These are phyloP conservation scores for Ascoidea tarda DNA, from an alignment of 805 yeast genomes.

Conservation along the genomic window DNA sequence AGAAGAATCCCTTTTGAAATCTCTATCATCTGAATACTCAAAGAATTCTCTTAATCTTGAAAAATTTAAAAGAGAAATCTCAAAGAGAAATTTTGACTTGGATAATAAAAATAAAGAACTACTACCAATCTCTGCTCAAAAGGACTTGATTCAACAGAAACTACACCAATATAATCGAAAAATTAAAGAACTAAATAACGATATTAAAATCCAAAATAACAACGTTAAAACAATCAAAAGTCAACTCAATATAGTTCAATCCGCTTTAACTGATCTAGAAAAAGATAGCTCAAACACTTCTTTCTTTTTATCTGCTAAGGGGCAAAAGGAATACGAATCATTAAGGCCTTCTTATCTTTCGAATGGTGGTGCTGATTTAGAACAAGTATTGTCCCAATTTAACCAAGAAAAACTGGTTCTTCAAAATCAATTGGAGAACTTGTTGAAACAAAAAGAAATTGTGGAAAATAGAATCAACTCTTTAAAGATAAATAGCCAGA, in stretches of 20 bases:
- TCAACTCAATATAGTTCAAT: slow-evolving; percentile 32
- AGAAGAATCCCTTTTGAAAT: slow-evolving; percentile 24
- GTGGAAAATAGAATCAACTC: slow-evolving; percentile 22
- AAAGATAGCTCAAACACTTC: slow-evolving; percentile 17
- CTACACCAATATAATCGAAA: slow-evolving; percentile 31
- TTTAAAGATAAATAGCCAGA: slow-evolving; percentile 19
- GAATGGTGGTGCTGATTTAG: slow-evolving; percentile 42
- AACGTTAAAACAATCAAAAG: slow-evolving; percentile 25
- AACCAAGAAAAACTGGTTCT: slow-evolving; percentile 30
- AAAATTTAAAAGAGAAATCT: slow-evolving; percentile 24
- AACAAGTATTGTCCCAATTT: slow-evolving; percentile 29
- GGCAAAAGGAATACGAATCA: slow-evolving; percentile 39
- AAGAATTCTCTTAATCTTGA: slow-evolving; percentile 28
- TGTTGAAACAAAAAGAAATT: slow-evolving; percentile 22
- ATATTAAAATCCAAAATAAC: slow-evolving; percentile 35
- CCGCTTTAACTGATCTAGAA: slow-evolving; percentile 26
- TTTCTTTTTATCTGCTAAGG: slow-evolving; percentile 31
- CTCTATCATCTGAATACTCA: slow-evolving; percentile 28
- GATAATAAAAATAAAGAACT: slow-evolving; percentile 31
- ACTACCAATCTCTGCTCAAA: slow-evolving; percentile 50
- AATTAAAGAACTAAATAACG: slow-evolving; percentile 33
- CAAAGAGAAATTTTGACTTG: slow-evolving; percentile 22
- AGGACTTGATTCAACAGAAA: slow-evolving; percentile 31
- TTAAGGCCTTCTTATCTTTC: slow-evolving; percentile 44
- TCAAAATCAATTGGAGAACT: slow-evolving; percentile 20